These are phyloP conservation scores for Chytriomyces hyalinus DNA, from an alignment of 192 early-diverging fungal genomes.

Conservation along the genomic window DNA sequence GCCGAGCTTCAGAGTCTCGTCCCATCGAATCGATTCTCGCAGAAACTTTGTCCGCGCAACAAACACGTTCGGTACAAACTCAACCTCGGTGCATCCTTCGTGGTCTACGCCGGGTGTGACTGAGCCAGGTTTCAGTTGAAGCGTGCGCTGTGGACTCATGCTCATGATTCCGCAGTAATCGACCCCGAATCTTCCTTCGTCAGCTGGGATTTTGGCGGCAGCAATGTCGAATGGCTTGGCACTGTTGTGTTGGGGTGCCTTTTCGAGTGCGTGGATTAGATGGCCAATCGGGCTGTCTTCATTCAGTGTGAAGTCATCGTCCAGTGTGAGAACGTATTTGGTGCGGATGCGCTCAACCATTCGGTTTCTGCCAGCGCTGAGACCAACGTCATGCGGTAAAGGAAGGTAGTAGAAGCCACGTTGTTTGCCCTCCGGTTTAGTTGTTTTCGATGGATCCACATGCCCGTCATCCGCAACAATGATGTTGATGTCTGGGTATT, in stretches of 20 bases:
- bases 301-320: conserved; percentile 43
- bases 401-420: conserved; percentile 44
- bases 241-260: neutral
- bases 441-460: conserved; percentile 16
- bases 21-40: conserved; percentile 35
- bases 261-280: conserved; percentile 43
- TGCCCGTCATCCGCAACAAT: conserved; percentile 43
- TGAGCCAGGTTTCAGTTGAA: conserved; percentile 23
- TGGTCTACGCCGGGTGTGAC: conserved; percentile 11
- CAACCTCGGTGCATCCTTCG: conserved; percentile 38
- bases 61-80: conserved; percentile 47
- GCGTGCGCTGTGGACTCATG: neutral
- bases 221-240: conserved; percentile 38
- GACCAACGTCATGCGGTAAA: conserved; percentile 40
- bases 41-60: conserved; percentile 38
- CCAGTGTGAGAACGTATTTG: conserved; percentile 40
- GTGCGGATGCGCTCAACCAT: conserved; percentile 43
- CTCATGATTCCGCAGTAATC: conserved; percentile 45
- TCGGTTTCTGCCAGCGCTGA: conserved; percentile 44
- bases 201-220: conserved; percentile 42
- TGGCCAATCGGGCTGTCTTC: conserved; percentile 10
- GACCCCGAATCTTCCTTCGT: conserved; percentile 40
- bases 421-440: conserved; percentile 30
- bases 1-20: conserved; percentile 44
- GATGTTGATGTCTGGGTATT: conserved; percentile 43